A percentile compares a stretch with the other conserved stretches of the same genome.
Conservation (phyloP, 208 protist genomes). For the Acanthamoeba rhysodes region DNA sequence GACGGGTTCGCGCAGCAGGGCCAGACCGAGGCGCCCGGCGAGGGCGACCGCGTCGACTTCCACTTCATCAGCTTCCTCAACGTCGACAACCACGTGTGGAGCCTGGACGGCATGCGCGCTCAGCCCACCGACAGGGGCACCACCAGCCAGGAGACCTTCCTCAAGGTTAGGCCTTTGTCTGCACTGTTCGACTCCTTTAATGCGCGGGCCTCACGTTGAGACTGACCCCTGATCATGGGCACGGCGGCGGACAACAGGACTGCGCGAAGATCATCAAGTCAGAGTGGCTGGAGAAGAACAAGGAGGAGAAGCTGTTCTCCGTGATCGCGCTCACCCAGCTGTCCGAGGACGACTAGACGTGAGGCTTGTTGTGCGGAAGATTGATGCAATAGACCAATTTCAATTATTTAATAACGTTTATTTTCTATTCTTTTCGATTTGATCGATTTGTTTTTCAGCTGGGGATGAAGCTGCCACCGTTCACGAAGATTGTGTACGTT, state of each 20-base stretch:
- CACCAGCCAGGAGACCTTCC: conserved; percentile 63
- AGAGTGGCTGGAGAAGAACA: conserved; percentile 69
- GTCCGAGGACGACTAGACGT: conserved; percentile 3
- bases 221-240: too few relatives aligned
- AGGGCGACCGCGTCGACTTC: conserved; percentile 52
- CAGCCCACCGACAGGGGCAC: conserved; percentile 48
- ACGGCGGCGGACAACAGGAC: background rate
- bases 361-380: too few relatives aligned
- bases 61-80: conserved; percentile 74
- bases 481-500: too few relatives aligned
- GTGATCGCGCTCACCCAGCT: conserved; percentile 54
- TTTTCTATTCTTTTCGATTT: too few relatives aligned
- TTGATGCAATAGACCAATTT: too few relatives aligned
- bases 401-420: too few relatives aligned
- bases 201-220: too few relatives aligned
- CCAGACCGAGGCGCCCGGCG: conserved; percentile 50
- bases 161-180: background rate
- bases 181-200: too few relatives aligned
- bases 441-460: too few relatives aligned
- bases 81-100: conserved; percentile 57
- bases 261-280: conserved; percentile 58
- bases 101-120: conserved; percentile 57
- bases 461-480: too few relatives aligned
- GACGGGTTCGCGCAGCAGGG: conserved; percentile 62
- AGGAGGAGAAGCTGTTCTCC: conserved; percentile 54